Evolutionary conservation across 1,284 basidiomycete genomes (phyloP), one percentile per base, ranked within the genome.

Genomic region (Vanrija sp.): DNA sequence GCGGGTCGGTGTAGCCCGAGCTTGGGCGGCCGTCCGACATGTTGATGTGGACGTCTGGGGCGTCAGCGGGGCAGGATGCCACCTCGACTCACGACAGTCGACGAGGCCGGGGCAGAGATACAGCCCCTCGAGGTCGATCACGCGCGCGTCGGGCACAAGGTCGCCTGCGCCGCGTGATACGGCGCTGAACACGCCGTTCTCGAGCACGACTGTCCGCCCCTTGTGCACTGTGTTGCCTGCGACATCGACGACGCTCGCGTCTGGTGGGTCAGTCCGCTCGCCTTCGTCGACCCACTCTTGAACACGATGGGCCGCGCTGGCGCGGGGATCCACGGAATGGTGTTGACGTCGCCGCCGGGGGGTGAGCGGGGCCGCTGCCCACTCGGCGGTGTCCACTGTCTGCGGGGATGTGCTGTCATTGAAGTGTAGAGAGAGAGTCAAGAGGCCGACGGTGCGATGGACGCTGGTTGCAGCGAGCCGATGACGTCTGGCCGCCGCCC

Each of bases 41-140:
- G 51, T 59, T 61, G 53, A 63, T 60, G 44, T 63, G 61, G 2
- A 63, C 59, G 47, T 63, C 61, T 63, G 49, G 2, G n/a, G 10
- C 2, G 44, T 57, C 27, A 55, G 54, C 22, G 20, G 15, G 3
- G 3, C 6, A 31, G 15, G 49, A 18, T 8, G 8, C n/a, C n/a
- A 22, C 7, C 15, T 19, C 16, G 5, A 46, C 59, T 54, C 49
- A 61, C 62, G 62, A 37, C 62, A 63, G 35, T 63, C 62, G 19
- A 52, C 48, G 6, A 63, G 54, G 0, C 62, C 62, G 1, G 62
- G 62, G 23, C 59, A 63, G 2, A 63, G 45, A 25, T 53, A 63
- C 15, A 59, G 44, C 2, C 56, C 61, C 3, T 43, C 41, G 8
- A 59, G 24, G 36, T 63, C 61, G 10, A 63, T 24, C 2, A 55